Percentiles rank a stretch among this genome's conserved stretches.
phyloP scores from a whole-genome alignment of 73 alveolate genomes.

The Paramecium octaurelia region DNA sequence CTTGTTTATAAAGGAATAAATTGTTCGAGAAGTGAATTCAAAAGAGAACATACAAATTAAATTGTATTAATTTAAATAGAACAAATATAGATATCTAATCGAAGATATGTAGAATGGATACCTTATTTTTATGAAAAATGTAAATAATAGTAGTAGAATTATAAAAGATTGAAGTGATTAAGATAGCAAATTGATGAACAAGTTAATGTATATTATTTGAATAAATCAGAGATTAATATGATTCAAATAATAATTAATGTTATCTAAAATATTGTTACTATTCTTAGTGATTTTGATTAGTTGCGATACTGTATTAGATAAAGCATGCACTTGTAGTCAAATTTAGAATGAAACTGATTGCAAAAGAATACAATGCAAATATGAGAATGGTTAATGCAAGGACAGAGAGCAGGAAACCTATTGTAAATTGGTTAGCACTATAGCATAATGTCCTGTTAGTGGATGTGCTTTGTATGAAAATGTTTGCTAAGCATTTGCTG shows the following conservation, averaged over 20 bases:
- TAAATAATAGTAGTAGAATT: no score
- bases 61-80: not conserved
- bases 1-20: not conserved
- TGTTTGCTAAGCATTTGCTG: not conserved
- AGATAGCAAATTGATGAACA: not conserved
- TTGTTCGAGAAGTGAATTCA: not conserved
- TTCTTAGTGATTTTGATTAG: not conserved
- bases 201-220: not conserved
- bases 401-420: not conserved
- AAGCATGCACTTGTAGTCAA: not conserved
- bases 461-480: conserved; percentile 12
- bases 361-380: not conserved
- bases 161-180: not conserved
- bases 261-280: not conserved
- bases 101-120: not conserved
- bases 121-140: not conserved
- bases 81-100: not conserved
- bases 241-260: not conserved
- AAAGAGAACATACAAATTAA: not conserved
- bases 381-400: not conserved
- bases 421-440: not conserved
- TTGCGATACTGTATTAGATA: not conserved
- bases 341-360: not conserved
- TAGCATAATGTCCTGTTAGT: not conserved
- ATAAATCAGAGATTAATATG: not conserved